Conservation (phyloP, 805 yeast species). For the Ogataea ganodermae region DNA sequence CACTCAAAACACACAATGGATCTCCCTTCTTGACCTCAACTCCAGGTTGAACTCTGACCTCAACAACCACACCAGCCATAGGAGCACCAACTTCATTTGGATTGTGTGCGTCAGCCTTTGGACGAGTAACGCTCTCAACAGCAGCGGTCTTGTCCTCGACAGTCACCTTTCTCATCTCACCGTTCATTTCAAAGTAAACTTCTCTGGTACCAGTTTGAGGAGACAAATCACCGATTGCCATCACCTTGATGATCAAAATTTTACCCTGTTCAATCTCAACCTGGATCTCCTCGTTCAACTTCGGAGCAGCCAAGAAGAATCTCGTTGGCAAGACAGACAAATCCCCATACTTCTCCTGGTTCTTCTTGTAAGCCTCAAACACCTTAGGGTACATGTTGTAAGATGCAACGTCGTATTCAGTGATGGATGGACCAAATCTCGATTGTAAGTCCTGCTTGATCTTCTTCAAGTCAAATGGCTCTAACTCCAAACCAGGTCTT, state of each 20-base stretch:
- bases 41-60: constrained; percentile 87
- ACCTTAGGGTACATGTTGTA: constrained; percentile 99
- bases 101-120: constrained; percentile 86
- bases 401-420: constrained; percentile 90
- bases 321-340: constrained; percentile 92
- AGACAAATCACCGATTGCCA: constrained; percentile 90
- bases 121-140: constrained; percentile 80
- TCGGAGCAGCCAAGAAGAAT: constrained; percentile 84
- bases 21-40: constrained; percentile 94
- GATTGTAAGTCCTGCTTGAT: constrained; percentile 72
- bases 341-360: constrained; percentile 81
- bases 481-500: constrained; percentile 90
- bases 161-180: constrained; percentile 95
- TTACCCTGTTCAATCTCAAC: constrained; percentile 96
- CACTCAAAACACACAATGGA: constrained; percentile 88
- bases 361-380: constrained; percentile 80
- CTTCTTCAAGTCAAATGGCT: constrained; percentile 76
- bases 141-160: constrained; percentile 87
- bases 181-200: constrained; percentile 96
- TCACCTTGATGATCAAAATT: constrained; percentile 82
- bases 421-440: constrained; percentile 73
- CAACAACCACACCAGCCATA: constrained; percentile 98
- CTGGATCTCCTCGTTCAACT: constrained; percentile 81
- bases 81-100: constrained; percentile 97
- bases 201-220: constrained; percentile 88